phyloP scores from a whole-genome alignment of 2,329 filamentous ascomycete species.

The Scedosporium dehoogii region DNA sequence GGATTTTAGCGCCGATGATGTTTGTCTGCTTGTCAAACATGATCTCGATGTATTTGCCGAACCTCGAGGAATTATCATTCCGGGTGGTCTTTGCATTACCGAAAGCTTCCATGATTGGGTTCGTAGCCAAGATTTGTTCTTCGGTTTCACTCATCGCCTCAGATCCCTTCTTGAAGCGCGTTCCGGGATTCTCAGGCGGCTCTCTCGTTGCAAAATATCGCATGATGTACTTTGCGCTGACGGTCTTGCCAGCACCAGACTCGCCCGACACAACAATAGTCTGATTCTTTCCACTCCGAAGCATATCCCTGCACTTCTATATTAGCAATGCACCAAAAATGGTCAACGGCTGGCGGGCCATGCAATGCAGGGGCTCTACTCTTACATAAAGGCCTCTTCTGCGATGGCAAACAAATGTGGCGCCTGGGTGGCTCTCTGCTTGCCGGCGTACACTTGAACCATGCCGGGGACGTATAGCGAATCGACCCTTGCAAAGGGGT shows the following conservation, averaged over 20 bases:
- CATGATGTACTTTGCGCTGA: conserved; percentile 99
- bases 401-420: conserved; percentile 98
- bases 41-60: conserved; percentile 99
- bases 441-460: conserved; percentile 99
- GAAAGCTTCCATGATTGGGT: conserved; percentile 99
- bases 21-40: conserved; percentile 95
- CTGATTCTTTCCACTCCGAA: conserved; percentile 91
- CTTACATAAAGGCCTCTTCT: conserved; percentile 94
- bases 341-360: background rate
- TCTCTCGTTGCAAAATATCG: conserved; percentile 98
- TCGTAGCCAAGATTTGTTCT: conserved; percentile 95
- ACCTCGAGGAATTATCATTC: conserved; percentile 98
- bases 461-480: conserved; percentile 97
- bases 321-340: background rate
- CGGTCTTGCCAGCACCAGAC: conserved; percentile 96
- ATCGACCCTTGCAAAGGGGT: conserved; percentile 94
- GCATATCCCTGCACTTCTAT: conserved; percentile 66
- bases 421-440: conserved; percentile 90
- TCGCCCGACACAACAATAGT: conserved; percentile 99
- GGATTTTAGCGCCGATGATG: conserved; percentile 95
- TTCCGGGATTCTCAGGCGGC: conserved; percentile 76
- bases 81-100: conserved; percentile 99
- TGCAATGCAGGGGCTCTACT: conserved; percentile 10
- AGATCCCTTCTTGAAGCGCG: conserved; percentile 62
- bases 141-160: conserved; percentile 94